phyloP scores from a whole-genome alignment of 139 green algal species.

The Chara braunii region DNA sequence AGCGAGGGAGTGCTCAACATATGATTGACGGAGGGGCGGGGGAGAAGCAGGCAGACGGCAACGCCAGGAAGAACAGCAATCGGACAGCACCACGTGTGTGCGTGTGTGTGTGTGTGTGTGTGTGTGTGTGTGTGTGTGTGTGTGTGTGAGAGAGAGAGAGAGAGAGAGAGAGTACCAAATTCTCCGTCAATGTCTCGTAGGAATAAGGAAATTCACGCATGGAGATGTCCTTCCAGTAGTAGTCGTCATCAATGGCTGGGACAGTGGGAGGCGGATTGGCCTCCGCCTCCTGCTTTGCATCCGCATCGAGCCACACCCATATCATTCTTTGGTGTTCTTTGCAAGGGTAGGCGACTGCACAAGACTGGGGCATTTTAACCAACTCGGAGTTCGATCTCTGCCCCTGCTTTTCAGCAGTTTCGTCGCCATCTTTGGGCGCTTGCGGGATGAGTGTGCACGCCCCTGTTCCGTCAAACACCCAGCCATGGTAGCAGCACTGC shows the following conservation, averaged over 20 bases:
- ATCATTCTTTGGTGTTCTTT: conserved; percentile 19
- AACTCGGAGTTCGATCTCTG: too few relatives aligned
- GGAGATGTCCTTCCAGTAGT: conserved; percentile 7
- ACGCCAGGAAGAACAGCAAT: too few relatives aligned
- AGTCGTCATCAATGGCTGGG: conserved; percentile 15
- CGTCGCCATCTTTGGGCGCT: conserved; percentile 10
- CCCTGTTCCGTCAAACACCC: conserved; percentile 22
- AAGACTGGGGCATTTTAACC: conserved; percentile 3
- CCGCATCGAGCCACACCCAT: conserved; percentile 22
- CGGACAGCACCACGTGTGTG: too few relatives aligned
- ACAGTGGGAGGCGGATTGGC: neutral
- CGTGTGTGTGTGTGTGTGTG: too few relatives aligned
- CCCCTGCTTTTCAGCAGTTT: too few relatives aligned
- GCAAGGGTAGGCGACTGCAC: conserved; percentile 1
- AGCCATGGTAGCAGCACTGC: conserved; percentile 43
- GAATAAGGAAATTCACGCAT: conserved; percentile 17
- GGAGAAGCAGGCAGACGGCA: too few relatives aligned
- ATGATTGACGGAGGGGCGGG: too few relatives aligned
- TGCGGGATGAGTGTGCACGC: conserved; percentile 32
- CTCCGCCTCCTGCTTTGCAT: neutral
- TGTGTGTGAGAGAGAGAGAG: too few relatives aligned
- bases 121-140: too few relatives aligned
- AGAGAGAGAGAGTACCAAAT: too few relatives aligned
- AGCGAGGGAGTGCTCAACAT: too few relatives aligned
- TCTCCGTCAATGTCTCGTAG: too few relatives aligned